Evolutionary conservation across 2,329 filamentous ascomycete genomes (phyloP), one percentile per base, ranked within the genome.

Genomic region (Scytalidium sp.): DNA sequence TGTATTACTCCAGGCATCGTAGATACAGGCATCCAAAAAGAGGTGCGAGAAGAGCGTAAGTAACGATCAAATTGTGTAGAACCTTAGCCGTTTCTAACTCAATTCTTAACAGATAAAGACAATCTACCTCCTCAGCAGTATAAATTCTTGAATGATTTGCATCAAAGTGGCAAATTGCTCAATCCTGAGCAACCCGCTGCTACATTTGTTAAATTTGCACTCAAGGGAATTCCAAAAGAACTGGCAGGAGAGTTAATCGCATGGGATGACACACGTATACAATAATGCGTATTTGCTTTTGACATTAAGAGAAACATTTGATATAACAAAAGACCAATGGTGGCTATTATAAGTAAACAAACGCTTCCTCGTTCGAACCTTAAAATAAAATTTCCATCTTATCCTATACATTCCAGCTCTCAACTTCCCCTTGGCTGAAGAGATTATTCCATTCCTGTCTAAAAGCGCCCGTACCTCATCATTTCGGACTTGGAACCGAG

Each of bases 71-170:
- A 41, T 8, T 19, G 40, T 8, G 7, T 8, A 19, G n/a, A n/a
- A 8, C n/a, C 40, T 19, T 21, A 10, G 17, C 17, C n/a, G n/a
- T n/a, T n/a, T n/a, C n/a, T 21, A 41, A 21, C 10, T 8, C n/a
- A 41, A 19, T 21, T 7, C n/a, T n/a, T 21, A 10, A n/a, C 40
- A 19, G 40, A 19, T 41, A n/a, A 21, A 19, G n/a, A 41, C 40
- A n/a, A 44, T 10, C 13, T 21, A 19, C n/a, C 8, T 56, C 42
- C 56, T 29, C 15, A 23, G 2, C 13, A 21, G 1, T 40, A 13
- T 9, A 20, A 47, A 29, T 6, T 21, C 13, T 22, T 55, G 39
- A 20, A 22, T 9, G 11, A 7, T 22, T n/a, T 21, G 6, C 4
- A 20, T 5, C 19, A 19, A 9, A 2, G 1, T 10, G 39, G 55